Evolutionary conservation across 2,329 filamentous ascomycete genomes (phyloP).

Genomic region (Trichophyton mentagrophytes): DNA sequence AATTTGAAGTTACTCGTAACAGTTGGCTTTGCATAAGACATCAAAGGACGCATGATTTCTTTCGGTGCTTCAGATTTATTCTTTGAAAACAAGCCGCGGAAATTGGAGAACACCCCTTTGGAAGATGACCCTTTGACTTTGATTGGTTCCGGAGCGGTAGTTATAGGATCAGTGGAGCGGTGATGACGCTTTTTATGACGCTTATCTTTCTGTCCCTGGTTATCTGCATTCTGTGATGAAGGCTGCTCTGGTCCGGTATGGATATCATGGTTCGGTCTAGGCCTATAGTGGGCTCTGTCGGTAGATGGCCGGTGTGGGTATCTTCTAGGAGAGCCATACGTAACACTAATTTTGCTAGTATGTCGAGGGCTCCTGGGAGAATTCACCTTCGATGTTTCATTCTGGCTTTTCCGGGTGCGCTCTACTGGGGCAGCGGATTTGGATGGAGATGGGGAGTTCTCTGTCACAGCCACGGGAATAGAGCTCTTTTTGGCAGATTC

Average conservation of each 20-base stretch:
- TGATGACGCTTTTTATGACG: background rate
- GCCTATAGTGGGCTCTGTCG: conserved; percentile 5
- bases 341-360: background rate
- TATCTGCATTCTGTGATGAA: background rate
- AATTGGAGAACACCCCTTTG: conserved; percentile 13
- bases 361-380: conserved; percentile 2
- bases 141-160: background rate
- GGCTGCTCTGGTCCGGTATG: background rate
- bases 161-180: background rate
- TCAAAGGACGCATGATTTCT: background rate
- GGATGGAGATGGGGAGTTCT: background rate
- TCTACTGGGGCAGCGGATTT: background rate
- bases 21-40: background rate
- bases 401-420: background rate
- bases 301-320: background rate
- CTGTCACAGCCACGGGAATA: background rate
- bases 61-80: conserved; percentile 9
- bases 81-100: conserved; percentile 14
- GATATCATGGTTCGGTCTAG: conserved; percentile 8
- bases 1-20: background rate
- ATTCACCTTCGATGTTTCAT: background rate
- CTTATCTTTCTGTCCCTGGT: background rate
- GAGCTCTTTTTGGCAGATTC: background rate
- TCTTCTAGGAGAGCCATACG: conserved; percentile 8
- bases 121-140: conserved; percentile 7